A percentile compares a stretch with the other conserved stretches of the same genome.
Evolutionary conservation across 1,139 yeast genomes (phyloP).

Genomic region (Candida neerlandica): DNA sequence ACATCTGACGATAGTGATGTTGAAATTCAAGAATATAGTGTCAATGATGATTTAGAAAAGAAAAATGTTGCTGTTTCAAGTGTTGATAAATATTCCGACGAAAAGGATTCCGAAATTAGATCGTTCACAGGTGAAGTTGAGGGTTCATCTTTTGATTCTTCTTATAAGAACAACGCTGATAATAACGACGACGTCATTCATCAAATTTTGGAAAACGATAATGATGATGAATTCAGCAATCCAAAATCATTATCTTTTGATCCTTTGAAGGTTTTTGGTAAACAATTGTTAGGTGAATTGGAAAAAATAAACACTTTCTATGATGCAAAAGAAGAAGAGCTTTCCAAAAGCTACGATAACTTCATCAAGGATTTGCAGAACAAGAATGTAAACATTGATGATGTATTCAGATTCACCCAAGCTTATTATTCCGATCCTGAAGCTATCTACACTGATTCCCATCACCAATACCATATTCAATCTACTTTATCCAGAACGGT

Average conservation of each 20-base stretch:
- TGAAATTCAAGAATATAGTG: slow-evolving; percentile 10
- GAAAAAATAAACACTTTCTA: slow-evolving; percentile 60
- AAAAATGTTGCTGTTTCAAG: not conserved
- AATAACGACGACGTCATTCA: not conserved
- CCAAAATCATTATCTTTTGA: slow-evolving; percentile 30
- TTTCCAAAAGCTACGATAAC: slow-evolving; percentile 47
- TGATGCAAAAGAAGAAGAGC: slow-evolving; percentile 47
- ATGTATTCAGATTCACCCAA: slow-evolving; percentile 23
- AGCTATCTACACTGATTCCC: slow-evolving; percentile 22
- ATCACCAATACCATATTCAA: slow-evolving; percentile 27
- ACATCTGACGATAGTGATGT: slow-evolving; percentile 7
- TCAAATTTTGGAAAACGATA: slow-evolving; percentile 1
- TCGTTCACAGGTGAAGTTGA: slow-evolving; percentile 29
- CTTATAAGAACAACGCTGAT: not conserved
- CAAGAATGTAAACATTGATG: slow-evolving; percentile 32
- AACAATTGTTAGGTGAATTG: slow-evolving; percentile 58
- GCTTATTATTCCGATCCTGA: slow-evolving; percentile 14
- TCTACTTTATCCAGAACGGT: slow-evolving; percentile 33
- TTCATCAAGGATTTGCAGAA: slow-evolving; percentile 42
- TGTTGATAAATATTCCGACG: slow-evolving; percentile 7
- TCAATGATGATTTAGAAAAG: slow-evolving; percentile 13
- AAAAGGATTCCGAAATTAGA: slow-evolving; percentile 15
- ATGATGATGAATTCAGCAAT: slow-evolving; percentile 16
- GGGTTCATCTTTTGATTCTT: slow-evolving; percentile 26
- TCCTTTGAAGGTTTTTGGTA: slow-evolving; percentile 52